Percentiles rank a stretch among this genome's conserved stretches.
phyloP scores from a whole-genome alignment of 1,284 basidiomycete genomes.

The Tilletia horrida region DNA sequence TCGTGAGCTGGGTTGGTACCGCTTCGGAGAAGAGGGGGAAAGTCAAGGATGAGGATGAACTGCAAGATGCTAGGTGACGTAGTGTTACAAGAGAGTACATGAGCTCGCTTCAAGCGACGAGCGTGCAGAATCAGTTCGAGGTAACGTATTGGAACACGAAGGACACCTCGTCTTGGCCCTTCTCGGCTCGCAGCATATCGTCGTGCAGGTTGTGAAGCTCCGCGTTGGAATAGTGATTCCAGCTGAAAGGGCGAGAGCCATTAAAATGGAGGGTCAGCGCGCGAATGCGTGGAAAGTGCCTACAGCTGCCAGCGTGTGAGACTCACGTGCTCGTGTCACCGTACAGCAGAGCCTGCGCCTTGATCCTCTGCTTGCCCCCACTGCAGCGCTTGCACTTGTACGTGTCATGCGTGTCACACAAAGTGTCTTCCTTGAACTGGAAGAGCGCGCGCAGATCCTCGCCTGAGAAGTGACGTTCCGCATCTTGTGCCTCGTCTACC shows the following conservation, averaged over 20 bases:
- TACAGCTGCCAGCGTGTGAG: too few relatives aligned
- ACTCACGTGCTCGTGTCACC: conserved; percentile 89
- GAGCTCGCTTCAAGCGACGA: too few relatives aligned
- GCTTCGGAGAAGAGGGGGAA: too few relatives aligned
- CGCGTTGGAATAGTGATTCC: conserved; percentile 92
- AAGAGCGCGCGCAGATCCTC: conserved; percentile 88
- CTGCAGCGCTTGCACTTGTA: conserved; percentile 89
- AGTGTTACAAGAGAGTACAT: too few relatives aligned
- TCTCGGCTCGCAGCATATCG: conserved; percentile 86
- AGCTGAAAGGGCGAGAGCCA: too few relatives aligned
- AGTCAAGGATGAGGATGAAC: too few relatives aligned
- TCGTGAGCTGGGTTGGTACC: too few relatives aligned
- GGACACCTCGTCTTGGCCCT: conserved; percentile 72
- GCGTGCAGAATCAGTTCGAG: conserved; percentile 9
- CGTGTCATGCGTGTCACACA: conserved; percentile 78
- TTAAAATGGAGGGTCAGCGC: too few relatives aligned
- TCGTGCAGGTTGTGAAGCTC: conserved; percentile 91
- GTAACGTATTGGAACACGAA: conserved; percentile 56
- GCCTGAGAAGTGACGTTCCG: conserved; percentile 89
- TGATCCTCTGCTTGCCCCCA: conserved; percentile 78
- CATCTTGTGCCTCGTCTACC: conserved; percentile 93
- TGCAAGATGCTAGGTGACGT: too few relatives aligned
- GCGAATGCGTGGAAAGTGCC: too few relatives aligned
- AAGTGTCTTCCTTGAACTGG: conserved; percentile 79
- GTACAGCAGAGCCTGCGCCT: conserved; percentile 81